Percentiles rank a stretch among this genome's conserved stretches.
phyloP scores from a whole-genome alignment of 208 protist genomes.

The Trichomonas vaginalis region DNA sequence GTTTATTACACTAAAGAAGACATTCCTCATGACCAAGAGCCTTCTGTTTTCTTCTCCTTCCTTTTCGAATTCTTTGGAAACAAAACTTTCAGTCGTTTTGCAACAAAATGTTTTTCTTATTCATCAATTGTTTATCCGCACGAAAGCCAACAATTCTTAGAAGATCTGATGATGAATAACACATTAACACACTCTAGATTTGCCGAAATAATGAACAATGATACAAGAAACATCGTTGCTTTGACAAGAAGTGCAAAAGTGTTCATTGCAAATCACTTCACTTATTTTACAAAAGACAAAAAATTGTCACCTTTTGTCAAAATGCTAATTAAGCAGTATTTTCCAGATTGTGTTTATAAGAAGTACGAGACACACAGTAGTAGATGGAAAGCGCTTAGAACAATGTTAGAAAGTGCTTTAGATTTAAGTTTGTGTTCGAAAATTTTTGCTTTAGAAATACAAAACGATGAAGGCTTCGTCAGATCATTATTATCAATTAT shows the following conservation, averaged over 20 bases:
- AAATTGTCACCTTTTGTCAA: neutral
- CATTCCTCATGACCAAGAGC: neutral
- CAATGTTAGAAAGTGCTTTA: neutral
- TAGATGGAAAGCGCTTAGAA: neutral
- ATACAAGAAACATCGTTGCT: neutral
- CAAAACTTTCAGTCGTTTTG: neutral
- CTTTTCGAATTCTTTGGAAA: neutral
- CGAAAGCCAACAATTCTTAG: neutral
- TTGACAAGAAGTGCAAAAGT: neutral
- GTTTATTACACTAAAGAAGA: neutral
- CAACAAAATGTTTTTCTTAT: neutral
- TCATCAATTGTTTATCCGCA: neutral
- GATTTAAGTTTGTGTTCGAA: neutral
- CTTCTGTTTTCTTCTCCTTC: neutral
- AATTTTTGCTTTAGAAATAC: neutral
- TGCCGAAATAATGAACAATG: neutral
- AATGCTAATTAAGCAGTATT: neutral
- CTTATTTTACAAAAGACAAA: neutral
- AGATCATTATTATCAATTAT: neutral
- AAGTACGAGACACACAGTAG: neutral
- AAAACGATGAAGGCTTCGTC: neutral
- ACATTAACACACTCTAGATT: neutral
- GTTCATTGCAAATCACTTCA: neutral
- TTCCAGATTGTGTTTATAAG: neutral
- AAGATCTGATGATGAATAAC: neutral